A percentile compares a stretch with the other conserved stretches of the same genome.
Evolutionary conservation across 129 eudicot species (phyloP).

Genomic region (Flaveria sonorensis): DNA sequence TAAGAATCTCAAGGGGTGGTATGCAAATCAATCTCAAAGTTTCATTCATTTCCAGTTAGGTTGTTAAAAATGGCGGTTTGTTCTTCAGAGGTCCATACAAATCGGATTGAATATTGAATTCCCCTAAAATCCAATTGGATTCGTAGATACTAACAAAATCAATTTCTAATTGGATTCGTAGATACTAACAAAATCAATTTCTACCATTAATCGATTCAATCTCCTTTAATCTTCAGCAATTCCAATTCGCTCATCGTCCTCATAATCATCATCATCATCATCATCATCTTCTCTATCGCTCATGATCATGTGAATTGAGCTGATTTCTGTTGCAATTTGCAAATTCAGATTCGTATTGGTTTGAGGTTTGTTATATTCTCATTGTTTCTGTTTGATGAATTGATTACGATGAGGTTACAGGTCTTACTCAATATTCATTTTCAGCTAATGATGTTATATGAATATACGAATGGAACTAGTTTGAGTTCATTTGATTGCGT

Average conservation of each 20-base stretch:
- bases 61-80: slow-evolving; percentile 30
- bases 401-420: slow-evolving; percentile 15
- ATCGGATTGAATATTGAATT: slow-evolving; percentile 10
- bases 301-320: slow-evolving; percentile 1
- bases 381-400: not conserved
- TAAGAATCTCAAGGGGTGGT: slow-evolving; percentile 1
- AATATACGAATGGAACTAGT: not conserved
- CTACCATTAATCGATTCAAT: slow-evolving; percentile 10
- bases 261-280: not conserved
- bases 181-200: not conserved
- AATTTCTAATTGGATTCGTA: no score
- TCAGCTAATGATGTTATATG: slow-evolving; percentile 10
- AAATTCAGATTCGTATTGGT: not conserved
- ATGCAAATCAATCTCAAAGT: slow-evolving; percentile 1
- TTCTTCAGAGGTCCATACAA: slow-evolving; percentile 27
- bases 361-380: not conserved
- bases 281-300: not conserved
- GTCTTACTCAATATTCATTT: no score
- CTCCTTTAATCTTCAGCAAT: slow-evolving; percentile 22
- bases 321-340: slow-evolving; percentile 14
- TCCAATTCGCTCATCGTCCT: not conserved
- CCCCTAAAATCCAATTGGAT: slow-evolving; percentile 5
- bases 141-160: not conserved
- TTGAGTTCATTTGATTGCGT: slow-evolving; percentile 5
- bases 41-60: slow-evolving; percentile 7